A percentile compares a stretch with the other conserved stretches of the same genome.
phyloP scores from a whole-genome alignment of 257 asterid species.

The Cordia subcordata region DNA sequence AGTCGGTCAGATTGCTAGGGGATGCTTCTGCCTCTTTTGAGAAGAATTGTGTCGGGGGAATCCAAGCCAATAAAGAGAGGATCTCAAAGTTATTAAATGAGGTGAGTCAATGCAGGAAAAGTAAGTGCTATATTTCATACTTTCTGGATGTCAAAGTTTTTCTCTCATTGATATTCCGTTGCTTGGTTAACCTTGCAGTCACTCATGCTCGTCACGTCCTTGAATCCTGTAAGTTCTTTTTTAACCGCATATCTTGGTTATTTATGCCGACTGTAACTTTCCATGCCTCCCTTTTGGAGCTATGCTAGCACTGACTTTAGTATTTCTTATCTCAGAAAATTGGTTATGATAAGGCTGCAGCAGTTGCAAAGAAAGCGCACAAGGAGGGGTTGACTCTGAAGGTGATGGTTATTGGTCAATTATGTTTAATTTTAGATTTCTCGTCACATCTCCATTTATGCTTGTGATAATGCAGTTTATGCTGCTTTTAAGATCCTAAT shows the following conservation, averaged over 20 bases:
- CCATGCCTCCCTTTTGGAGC: not conserved
- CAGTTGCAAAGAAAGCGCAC: slow-evolving; percentile 98
- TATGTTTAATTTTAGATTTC: not conserved
- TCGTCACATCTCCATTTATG: too few species aligned
- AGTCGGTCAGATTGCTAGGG: slow-evolving; percentile 91
- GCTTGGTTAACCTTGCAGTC: slow-evolving; percentile 55
- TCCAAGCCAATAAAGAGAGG: slow-evolving; percentile 85
- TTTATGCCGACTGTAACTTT: not conserved
- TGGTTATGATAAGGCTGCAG: slow-evolving; percentile 94
- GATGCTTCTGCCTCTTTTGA: slow-evolving; percentile 96
- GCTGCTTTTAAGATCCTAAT: too few species aligned
- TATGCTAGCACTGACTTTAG: slow-evolving; percentile 4
- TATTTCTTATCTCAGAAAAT: slow-evolving; percentile 60
- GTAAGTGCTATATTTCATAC: slow-evolving; percentile 6
- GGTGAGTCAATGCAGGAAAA: slow-evolving; percentile 39
- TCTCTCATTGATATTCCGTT: slow-evolving; percentile 11
- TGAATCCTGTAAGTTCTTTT: slow-evolving; percentile 83
- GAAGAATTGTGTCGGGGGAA: slow-evolving; percentile 92
- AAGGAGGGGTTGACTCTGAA: slow-evolving; percentile 89
- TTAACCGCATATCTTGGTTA: not conserved
- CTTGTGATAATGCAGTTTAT: too few species aligned
- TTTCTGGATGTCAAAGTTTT: slow-evolving; percentile 11
- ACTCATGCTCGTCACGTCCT: slow-evolving; percentile 95
- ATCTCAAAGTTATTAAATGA: slow-evolving; percentile 78
- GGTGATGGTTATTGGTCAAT: slow-evolving; percentile 31